Base-by-base conservation (phyloP, 208 protist genomes). In the Naegleria gruberi region DNA sequence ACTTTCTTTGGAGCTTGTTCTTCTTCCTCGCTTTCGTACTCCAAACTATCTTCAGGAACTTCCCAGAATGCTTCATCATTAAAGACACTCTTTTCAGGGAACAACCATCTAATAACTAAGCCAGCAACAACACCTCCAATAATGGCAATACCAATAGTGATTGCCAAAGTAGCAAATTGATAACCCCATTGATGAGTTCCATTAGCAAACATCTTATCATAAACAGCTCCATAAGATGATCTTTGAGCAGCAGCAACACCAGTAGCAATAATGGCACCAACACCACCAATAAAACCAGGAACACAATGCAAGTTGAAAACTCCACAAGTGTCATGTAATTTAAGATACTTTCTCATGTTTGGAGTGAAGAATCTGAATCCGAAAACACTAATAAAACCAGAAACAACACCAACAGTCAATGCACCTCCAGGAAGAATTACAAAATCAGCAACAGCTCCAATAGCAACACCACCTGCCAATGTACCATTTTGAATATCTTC, bases 401-500 rank as follows among this genome's bases (percentile, higher is more conserved):
- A 91, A 57, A 94, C 34, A 42, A 93, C 74, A 89, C 95, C 95
- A 87, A 95, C 91, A 30, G 89, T 37, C 17, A 96, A 87, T 23
- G 95, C 94, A 55, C 74, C 91, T 42, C 30, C 91, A 41, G 94
- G 92, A 26, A 43, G 30, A 42, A 96, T 91, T 12, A 92, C 57
- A 4, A 96, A 30, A 89, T 96, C 87, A 19, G 93, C 91, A 30
- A 47, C 37, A 19, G 91, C 82, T 47, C 95, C 95, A 42, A 97
- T 88, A 34, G 95, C 94, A 7, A 97, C 95, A 91, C 95, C 95
- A 83, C 95, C 95, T 12, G 95, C 95, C 12, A 97, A 91, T 19
- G 94, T 93, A 41, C 92, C 92, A 86, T 97, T 96, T 89, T 95
- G 94, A 51, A 97, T 91, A 89, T 96, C 92, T n/a, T 95, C 92